Evolutionary conservation across 2,329 filamentous ascomycete genomes (phyloP), one percentile per base, ranked within the genome.

Genomic region (Sporothrix variecibatus): DNA sequence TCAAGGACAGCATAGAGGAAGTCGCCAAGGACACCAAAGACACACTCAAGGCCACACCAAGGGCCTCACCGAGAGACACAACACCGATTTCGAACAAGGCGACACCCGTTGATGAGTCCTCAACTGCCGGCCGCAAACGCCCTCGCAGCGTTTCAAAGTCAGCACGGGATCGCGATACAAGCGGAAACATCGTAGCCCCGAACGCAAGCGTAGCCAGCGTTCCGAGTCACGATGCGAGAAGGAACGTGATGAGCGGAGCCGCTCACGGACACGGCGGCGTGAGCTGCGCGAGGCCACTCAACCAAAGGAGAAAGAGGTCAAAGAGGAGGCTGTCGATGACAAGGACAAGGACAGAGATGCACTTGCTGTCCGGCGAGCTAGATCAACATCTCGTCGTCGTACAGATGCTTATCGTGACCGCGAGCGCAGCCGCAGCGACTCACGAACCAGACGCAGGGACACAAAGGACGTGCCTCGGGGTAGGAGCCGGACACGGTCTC

Each of bases 111-210:
- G 49, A 56, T 1, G 26, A 68, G 4, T 23, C 2, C 12, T 28
- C 62, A n/a, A 20, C 26, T 17, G 28, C 26, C 12, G 64, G 23
- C 23, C 64, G 28, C 20, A 75, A 72, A 23, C 70, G 76, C 56
- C 78, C 76, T 64, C 79, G 79, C 34, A 82, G 81, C 43, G 75
- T 77, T 28, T 80, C 80, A 0, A 79, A 78, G 46, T 31, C 78
- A 80, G 53, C 15, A 12, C 77, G 79, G 34, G 80, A 79, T 6
- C 78, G 80, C 49, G 81, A 80, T 43, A 76, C 80, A n/a, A 81
- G 82, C 68, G 75, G 75, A 58, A 80, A 74, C 77, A 82, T 74
- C 78, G 60, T 6, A 51, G 43, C 2, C 78, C 79, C 9, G 80
- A 80, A 17, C 79, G 78, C 7, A 78, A 76, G 43, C 79, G 79